Conservation (phyloP, 2,329 filamentous ascomycete genomes). For the Alternaria panax region DNA sequence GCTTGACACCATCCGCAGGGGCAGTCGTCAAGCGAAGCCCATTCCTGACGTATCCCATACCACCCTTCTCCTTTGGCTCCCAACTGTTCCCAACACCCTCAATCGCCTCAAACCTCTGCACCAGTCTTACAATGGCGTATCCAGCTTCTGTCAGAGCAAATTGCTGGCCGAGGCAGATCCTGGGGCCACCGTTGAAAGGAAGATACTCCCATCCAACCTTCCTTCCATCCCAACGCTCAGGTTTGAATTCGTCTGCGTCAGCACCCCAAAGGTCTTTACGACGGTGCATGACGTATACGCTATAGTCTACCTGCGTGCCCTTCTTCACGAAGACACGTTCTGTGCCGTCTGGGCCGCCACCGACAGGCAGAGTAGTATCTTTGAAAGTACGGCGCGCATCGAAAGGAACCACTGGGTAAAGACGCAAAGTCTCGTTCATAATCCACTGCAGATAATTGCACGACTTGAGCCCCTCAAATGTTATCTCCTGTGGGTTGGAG, state of each 20-base stretch:
- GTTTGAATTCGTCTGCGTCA: conserved; percentile 47
- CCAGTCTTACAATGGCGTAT: conserved; percentile 36
- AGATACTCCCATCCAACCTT: conserved; percentile 42
- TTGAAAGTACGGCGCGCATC: conserved; percentile 40
- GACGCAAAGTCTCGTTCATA: conserved; percentile 45
- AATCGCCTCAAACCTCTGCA: conserved; percentile 40
- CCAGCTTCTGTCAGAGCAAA: conserved; percentile 44
- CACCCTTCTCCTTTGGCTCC: conserved; percentile 36
- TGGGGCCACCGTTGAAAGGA: conserved; percentile 45
- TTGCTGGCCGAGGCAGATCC: conserved; percentile 45
- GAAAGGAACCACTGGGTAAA: conserved; percentile 45
- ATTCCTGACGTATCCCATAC: conserved; percentile 31
- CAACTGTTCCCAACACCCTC: conserved; percentile 37
- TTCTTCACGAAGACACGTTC: conserved; percentile 45
- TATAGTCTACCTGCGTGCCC: conserved; percentile 36
- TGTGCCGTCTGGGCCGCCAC: conserved; percentile 46
- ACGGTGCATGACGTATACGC: conserved; percentile 44
- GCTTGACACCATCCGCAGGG: conserved; percentile 43
- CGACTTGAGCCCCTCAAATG: conserved; percentile 48
- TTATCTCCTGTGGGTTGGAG: conserved; percentile 48
- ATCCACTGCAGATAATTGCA: conserved; percentile 44
- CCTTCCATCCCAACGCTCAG: conserved; percentile 47
- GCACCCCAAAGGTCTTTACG: conserved; percentile 48
- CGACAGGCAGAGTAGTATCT: conserved; percentile 45
- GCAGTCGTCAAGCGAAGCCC: conserved; percentile 34